Percentiles rank a stretch among this genome's conserved stretches.
These are phyloP conservation scores for Annulohypoxylon maeteangense DNA, from an alignment of 495 filamentous ascomycete genomes.

Conservation along the genomic window DNA sequence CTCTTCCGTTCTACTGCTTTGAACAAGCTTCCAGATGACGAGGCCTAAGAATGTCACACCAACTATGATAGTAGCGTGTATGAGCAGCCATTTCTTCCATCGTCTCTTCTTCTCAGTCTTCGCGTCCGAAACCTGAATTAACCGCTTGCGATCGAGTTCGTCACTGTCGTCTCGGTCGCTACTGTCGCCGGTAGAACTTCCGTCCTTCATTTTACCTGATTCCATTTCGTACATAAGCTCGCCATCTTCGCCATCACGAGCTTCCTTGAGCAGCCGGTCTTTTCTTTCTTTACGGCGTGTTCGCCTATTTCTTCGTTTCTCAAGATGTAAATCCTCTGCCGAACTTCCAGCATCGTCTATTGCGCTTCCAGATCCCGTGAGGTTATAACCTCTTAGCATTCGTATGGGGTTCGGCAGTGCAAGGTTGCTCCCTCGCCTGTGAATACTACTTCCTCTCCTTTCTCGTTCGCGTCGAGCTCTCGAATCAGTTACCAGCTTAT, in stretches of 20 bases:
- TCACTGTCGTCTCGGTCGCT: constrained; percentile 66
- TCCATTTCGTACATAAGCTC: constrained; percentile 91
- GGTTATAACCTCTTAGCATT: constrained; percentile 52
- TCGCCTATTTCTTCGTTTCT: constrained; percentile 61
- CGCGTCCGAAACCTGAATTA: constrained; percentile 56
- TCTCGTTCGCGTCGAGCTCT: constrained; percentile 60
- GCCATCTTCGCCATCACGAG: constrained; percentile 71
- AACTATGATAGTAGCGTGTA: constrained; percentile 63
- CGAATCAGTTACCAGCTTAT: constrained; percentile 72
- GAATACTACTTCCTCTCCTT: constrained; percentile 59
- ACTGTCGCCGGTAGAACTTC: constrained; percentile 64
- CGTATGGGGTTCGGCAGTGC: constrained; percentile 59
- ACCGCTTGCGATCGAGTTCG: constrained; percentile 60
- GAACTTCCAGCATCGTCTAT: constrained; percentile 44
- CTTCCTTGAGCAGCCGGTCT: constrained; percentile 58
- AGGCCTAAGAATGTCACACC: constrained; percentile 63
- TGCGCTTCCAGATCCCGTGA: constrained; percentile 48
- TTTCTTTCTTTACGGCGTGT: constrained; percentile 59
- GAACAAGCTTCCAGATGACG: constrained; percentile 60
- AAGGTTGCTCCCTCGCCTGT: constrained; percentile 60
- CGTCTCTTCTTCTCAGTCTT: constrained; percentile 55
- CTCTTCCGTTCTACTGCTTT: constrained; percentile 45
- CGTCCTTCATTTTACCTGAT: constrained; percentile 76
- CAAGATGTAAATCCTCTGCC: constrained; percentile 53
- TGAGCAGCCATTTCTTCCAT: constrained; percentile 63